Percentiles rank a stretch among this genome's conserved stretches.
These are phyloP conservation scores for Ogataea degrootiae DNA, from an alignment of 805 yeast genomes.

Conservation along the genomic window DNA sequence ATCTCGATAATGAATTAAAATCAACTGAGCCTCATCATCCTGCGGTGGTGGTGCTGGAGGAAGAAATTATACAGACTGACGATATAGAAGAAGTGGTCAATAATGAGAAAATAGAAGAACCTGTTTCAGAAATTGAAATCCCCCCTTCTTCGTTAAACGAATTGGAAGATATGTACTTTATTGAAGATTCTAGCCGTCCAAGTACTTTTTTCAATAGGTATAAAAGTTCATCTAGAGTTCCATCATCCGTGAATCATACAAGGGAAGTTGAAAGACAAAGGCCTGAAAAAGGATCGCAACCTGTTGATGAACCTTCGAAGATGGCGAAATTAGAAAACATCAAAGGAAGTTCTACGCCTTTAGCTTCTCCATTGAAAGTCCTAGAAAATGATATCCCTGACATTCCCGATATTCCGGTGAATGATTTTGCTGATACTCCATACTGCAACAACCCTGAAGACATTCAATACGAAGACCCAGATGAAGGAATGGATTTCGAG, in stretches of 20 bases:
- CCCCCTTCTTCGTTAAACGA: slow-evolving; percentile 37
- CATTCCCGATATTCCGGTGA: too few relatives aligned
- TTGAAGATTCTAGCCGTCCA: slow-evolving; percentile 24
- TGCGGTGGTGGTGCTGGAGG: slow-evolving; percentile 7
- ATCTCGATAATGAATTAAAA: too few relatives aligned
- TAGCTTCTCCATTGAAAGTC: too few relatives aligned
- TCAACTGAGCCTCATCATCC: neutral
- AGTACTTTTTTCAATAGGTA: slow-evolving; percentile 23
- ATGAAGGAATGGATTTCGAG: too few relatives aligned
- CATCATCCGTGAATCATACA: slow-evolving; percentile 4
- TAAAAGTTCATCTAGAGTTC: slow-evolving; percentile 9
- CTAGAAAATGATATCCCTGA: too few relatives aligned
- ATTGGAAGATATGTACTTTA: slow-evolving; percentile 20
- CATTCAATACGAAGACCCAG: too few relatives aligned
- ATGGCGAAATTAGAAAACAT: too few relatives aligned
- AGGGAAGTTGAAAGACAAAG: neutral
- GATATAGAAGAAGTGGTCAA: slow-evolving; percentile 16
- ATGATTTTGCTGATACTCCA: too few relatives aligned
- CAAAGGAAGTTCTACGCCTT: too few relatives aligned
- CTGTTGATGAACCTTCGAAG: too few relatives aligned
- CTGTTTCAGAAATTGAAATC: slow-evolving; percentile 28
- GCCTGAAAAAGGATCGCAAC: neutral
- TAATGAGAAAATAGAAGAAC: neutral
- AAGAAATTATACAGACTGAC: slow-evolving; percentile 24
- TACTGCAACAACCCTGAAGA: too few relatives aligned